These are phyloP conservation scores for Paratinospora sagittata DNA, from an alignment of 164 flowering plant species.

Conservation along the genomic window DNA sequence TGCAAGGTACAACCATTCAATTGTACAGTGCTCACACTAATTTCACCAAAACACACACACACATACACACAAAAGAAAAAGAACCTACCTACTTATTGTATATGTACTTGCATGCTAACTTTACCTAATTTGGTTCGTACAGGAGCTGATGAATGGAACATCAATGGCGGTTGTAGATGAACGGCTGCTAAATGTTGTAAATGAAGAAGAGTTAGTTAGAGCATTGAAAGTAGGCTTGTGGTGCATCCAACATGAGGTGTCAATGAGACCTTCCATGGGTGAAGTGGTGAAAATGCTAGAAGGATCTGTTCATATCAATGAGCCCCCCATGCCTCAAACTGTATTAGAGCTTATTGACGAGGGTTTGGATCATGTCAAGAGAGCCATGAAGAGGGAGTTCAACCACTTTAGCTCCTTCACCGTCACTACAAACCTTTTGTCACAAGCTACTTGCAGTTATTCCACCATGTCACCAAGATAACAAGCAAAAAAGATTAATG, in stretches of 20 bases:
- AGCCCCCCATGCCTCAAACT: conserved; percentile 82
- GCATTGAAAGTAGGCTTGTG: conserved; percentile 69
- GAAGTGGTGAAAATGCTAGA: conserved; percentile 87
- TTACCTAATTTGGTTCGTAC: neutral
- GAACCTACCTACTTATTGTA: no score
- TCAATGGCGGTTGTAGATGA: conserved; percentile 43
- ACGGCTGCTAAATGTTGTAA: conserved; percentile 41
- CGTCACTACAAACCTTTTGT: conserved; percentile 29
- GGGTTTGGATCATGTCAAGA: conserved; percentile 77
- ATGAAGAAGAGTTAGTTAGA: conserved; percentile 57
- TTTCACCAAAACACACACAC: no score
- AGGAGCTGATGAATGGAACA: conserved; percentile 60
- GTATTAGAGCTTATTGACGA: conserved; percentile 67
- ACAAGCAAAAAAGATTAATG: no score
- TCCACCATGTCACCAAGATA: conserved; percentile 90
- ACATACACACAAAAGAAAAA: no score
- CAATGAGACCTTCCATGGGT: conserved; percentile 84
- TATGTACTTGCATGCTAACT: neutral
- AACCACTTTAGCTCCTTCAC: conserved; percentile 50
- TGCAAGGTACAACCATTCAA: no score
- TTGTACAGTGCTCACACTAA: no score
- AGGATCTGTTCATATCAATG: conserved; percentile 49
- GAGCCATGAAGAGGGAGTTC: conserved; percentile 57
- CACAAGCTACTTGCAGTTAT: conserved; percentile 72
- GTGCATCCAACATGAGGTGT: conserved; percentile 89